Base-by-base conservation (phyloP, 2,329 filamentous ascomycete species). In the Anisogramma anomala region DNA sequence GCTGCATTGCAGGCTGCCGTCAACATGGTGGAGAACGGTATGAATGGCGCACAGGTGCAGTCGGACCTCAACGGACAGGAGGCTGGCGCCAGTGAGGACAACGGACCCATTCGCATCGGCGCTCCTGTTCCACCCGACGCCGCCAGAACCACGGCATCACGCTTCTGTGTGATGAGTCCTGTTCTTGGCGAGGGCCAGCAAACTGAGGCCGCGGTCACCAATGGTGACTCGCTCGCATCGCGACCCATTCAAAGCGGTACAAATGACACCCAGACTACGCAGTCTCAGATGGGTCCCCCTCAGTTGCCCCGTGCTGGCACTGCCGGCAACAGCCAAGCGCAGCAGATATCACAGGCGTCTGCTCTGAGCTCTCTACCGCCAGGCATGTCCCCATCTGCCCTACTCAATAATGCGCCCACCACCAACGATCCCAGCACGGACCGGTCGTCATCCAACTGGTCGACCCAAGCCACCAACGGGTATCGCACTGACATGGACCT, bases 361-460 rank as follows among this genome's bases (percentile, higher is more conserved):
- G 69, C 65, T 1, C 60, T 79, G 33, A 77, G 74, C 13, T 64
- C 72, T 15, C 58, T 80, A 3, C 72, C 76, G 1, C 62, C 68
- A 0, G 75, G 72, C 3, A 63, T 76, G 39, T 74, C 73, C 4
- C 74, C 74, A 11, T 74, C 71, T 19, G 72, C 71, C 10, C 59
- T 72, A 44, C 65, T 79, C 39, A 95, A 96, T 53, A 87, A 94
- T 53, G 89, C 87, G 2, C 94, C 87, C 2, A 93, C 88, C 1
- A 94, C 88, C n/a, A 91, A 94, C 62, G 88, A 84, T 2, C 85
- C 84, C 1, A 78, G 83, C 47, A 65, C 66, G 13, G 65, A 68
- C 46, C 57, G 65, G 39, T 79, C 78, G 10, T 79, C 75, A 1
- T 77, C 74, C 2, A 71, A 74, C 49, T 72, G 73, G 57, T 80